Evolutionary conservation across 345 rosid genomes (phyloP).

Genomic region (Noccaea bulbosa): DNA sequence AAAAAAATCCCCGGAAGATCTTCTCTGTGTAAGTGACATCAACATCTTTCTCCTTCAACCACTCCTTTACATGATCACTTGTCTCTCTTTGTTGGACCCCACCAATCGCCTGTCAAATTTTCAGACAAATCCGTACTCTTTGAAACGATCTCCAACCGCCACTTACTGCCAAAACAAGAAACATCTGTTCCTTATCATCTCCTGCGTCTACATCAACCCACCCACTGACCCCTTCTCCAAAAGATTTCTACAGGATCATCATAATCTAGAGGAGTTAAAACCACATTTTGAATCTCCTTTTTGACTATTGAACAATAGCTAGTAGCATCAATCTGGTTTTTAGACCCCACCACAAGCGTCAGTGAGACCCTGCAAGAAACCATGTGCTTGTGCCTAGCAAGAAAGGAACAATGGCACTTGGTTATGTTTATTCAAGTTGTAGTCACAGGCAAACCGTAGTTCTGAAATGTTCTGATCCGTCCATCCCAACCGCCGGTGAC

Average conservation of each 20-base stretch:
- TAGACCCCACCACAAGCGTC: conserved; percentile 42
- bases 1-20: conserved; percentile 27
- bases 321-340: conserved; percentile 4
- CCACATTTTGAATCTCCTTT: conserved; percentile 17
- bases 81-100: conserved; percentile 35
- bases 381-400: conserved; percentile 44
- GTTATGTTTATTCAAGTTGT: conserved; percentile 32
- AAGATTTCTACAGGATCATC: conserved; percentile 26
- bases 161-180: conserved; percentile 38
- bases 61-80: conserved; percentile 43
- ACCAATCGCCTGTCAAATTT: conserved; percentile 38
- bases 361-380: conserved; percentile 5
- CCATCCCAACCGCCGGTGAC: conserved; percentile 96
- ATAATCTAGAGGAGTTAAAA: conserved; percentile 16
- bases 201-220: conserved; percentile 42
- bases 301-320: conserved; percentile 27
- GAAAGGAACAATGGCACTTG: conserved; percentile 41
- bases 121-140: conserved; percentile 43
- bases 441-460: conserved; percentile 81
- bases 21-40: conserved; percentile 35
- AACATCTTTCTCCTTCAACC: conserved; percentile 38
- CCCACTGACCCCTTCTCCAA: conserved; percentile 35
- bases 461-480: conserved; percentile 82
- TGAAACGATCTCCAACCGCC: conserved; percentile 38
- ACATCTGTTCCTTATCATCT: conserved; percentile 37